A percentile compares a stretch with the other conserved stretches of the same genome.
Evolutionary conservation across 1,284 basidiomycete genomes (phyloP).

Genomic region (Tremellales sp.): DNA sequence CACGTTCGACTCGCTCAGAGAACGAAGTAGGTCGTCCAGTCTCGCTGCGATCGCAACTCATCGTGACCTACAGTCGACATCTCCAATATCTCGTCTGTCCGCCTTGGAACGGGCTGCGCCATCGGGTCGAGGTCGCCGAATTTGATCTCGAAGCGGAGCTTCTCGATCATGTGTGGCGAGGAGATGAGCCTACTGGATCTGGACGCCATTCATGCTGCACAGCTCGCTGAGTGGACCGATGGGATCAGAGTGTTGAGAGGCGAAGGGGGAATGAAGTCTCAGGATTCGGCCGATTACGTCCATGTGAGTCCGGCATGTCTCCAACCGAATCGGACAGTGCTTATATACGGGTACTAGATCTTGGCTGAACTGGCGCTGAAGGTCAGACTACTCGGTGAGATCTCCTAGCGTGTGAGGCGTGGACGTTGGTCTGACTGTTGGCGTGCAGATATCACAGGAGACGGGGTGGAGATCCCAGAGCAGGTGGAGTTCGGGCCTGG

Average conservation of each 20-base stretch:
- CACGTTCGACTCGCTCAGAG: conserved; percentile 44
- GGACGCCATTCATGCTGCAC: conserved; percentile 75
- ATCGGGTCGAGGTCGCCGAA: conserved; percentile 51
- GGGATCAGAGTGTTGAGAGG: conserved; percentile 81
- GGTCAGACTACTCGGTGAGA: conserved; percentile 81
- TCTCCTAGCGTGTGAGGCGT: conserved; percentile 28
- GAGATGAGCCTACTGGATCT: conserved; percentile 78
- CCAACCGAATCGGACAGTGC: not conserved
- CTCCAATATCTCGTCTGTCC: conserved; percentile 69
- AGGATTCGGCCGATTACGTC: conserved; percentile 80
- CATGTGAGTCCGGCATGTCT: conserved; percentile 24
- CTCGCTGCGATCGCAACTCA: not conserved
- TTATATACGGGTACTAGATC: conserved; percentile 19
- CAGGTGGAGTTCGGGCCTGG: conserved; percentile 29
- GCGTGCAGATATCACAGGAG: conserved; percentile 73
- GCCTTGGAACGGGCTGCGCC: conserved; percentile 66
- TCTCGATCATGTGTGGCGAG: conserved; percentile 63
- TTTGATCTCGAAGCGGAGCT: conserved; percentile 64
- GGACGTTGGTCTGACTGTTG: too few relatives aligned
- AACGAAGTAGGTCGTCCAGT: conserved; percentile 55
- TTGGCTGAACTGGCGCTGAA: conserved; percentile 92
- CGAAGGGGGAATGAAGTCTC: conserved; percentile 72
- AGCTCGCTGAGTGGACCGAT: conserved; percentile 95
- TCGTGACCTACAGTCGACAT: conserved; percentile 58
- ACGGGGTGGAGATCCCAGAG: conserved; percentile 80